phyloP scores from a whole-genome alignment of 108 stramenopile species.

The Cyclotella distinguenda region DNA sequence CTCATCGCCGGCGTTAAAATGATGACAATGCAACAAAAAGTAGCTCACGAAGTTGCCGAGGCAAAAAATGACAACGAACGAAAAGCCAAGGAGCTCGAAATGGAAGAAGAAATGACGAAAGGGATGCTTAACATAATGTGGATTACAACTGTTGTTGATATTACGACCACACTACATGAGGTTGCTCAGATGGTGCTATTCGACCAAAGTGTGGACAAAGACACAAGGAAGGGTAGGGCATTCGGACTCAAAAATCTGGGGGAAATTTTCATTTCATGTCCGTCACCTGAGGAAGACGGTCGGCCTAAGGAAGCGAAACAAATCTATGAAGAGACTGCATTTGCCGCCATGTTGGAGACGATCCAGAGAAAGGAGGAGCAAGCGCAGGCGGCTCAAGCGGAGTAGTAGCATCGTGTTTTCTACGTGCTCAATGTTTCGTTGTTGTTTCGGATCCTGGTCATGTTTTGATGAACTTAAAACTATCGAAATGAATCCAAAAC shows the following conservation, averaged over 20 bases:
- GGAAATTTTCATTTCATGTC: constrained; percentile 60
- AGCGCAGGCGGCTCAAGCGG: constrained; percentile 22
- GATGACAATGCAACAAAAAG: constrained; percentile 52
- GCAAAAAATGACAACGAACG: constrained; percentile 62
- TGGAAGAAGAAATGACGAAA: constrained; percentile 47
- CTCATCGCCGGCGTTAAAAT: constrained; percentile 51
- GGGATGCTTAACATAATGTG: constrained; percentile 64
- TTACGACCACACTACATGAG: constrained; percentile 73
- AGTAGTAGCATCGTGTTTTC: background rate
- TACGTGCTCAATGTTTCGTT: background rate
- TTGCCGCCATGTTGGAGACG: constrained; percentile 82
- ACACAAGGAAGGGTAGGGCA: constrained; percentile 56
- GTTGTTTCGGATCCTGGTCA: background rate
- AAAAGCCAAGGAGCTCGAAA: constrained; percentile 36
- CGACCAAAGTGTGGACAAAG: constrained; percentile 62
- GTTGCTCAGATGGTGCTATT: constrained; percentile 71
- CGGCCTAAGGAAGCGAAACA: constrained; percentile 51
- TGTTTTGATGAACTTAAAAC: too few species aligned
- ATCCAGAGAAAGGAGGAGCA: constrained; percentile 77
- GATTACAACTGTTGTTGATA: constrained; percentile 80
- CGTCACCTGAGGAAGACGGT: constrained; percentile 38
- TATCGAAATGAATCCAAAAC: too few species aligned
- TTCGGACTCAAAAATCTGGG: constrained; percentile 58
- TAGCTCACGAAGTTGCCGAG: constrained; percentile 49
- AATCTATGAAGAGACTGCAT: constrained; percentile 76